Conservation (phyloP, 352 stramenopile species). For the Phytopythium aichiense region DNA sequence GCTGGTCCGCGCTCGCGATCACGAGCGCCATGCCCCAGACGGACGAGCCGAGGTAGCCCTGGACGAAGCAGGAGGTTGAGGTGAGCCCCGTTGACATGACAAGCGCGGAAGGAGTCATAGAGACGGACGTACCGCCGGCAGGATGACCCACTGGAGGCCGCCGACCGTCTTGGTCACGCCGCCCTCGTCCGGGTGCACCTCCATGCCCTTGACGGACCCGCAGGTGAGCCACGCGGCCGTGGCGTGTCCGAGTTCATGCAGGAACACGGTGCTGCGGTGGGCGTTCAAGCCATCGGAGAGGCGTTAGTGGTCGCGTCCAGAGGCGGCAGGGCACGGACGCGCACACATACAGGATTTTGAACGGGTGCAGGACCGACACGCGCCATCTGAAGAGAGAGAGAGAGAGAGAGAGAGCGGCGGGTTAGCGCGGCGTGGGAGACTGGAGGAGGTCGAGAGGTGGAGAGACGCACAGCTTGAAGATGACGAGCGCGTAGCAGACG, state of each 20-base stretch:
- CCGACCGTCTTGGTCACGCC: conserved; percentile 82
- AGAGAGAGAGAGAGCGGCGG: background rate
- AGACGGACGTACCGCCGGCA: conserved; percentile 47
- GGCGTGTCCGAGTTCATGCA: conserved; percentile 84
- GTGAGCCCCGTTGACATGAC: background rate
- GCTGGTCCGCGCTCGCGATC: conserved; percentile 60
- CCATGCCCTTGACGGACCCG: conserved; percentile 83
- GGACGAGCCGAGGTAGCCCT: conserved; percentile 84
- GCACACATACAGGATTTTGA: conserved; percentile 83
- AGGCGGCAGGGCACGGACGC: background rate
- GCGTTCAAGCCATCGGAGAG: background rate
- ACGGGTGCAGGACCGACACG: conserved; percentile 79
- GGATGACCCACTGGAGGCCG: conserved; percentile 65
- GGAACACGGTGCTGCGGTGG: conserved; percentile 68
- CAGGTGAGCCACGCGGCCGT: conserved; percentile 84
- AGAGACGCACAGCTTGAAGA: conserved; percentile 79
- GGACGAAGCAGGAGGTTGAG: background rate
- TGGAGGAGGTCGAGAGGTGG: background rate
- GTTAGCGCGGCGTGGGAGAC: background rate
- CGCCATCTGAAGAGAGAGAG: conserved; percentile 57
- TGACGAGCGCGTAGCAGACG: conserved; percentile 75
- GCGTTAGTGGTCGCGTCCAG: conserved; percentile 4
- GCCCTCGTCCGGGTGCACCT: conserved; percentile 86
- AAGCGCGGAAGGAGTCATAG: background rate
- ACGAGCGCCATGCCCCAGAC: conserved; percentile 86